These are phyloP conservation scores for Castanospermum australe DNA, from an alignment of 306 rosid species.

Conservation along the genomic window DNA sequence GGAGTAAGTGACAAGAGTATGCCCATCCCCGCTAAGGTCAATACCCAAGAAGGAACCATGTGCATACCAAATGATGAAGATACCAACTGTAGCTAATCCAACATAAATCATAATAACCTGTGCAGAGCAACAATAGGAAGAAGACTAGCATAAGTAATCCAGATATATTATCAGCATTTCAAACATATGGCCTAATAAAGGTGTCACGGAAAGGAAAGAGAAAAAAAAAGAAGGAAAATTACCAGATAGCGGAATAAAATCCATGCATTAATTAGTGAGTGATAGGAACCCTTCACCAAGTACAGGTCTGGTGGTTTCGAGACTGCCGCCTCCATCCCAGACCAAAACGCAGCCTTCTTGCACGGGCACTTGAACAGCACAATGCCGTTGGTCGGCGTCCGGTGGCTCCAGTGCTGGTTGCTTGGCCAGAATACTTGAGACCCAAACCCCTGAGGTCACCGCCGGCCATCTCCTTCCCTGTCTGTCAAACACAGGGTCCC, in stretches of 20 bases:
- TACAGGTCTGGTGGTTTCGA: too few relatives aligned
- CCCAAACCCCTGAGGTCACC: too few relatives aligned
- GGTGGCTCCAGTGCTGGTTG: too few relatives aligned
- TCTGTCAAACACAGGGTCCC: too few relatives aligned
- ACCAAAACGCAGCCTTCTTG: too few relatives aligned
- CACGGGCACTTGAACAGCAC: too few relatives aligned
- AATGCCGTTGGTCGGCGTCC: too few relatives aligned
- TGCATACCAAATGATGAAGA: slow-evolving; percentile 88
- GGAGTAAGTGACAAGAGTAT: slow-evolving; percentile 77
- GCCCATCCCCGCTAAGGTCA: slow-evolving; percentile 83
- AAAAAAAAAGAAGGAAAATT: not conserved
- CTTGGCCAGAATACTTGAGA: too few relatives aligned
- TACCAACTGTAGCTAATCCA: slow-evolving; percentile 86
- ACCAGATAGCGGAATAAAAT: slow-evolving; percentile 94
- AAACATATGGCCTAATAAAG: not conserved
- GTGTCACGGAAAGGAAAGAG: not conserved
- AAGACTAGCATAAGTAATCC: not conserved
- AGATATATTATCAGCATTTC: not conserved
- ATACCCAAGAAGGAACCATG: slow-evolving; percentile 84
- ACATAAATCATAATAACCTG: slow-evolving; percentile 91
- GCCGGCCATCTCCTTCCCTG: too few relatives aligned
- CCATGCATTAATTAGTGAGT: slow-evolving; percentile 83
- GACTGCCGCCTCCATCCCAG: too few relatives aligned
- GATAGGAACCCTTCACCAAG: too few relatives aligned
- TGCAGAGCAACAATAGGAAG: not conserved